Evolutionary conservation across 2,329 filamentous ascomycete genomes (phyloP).

Genomic region (Diaporthe vaccinii): DNA sequence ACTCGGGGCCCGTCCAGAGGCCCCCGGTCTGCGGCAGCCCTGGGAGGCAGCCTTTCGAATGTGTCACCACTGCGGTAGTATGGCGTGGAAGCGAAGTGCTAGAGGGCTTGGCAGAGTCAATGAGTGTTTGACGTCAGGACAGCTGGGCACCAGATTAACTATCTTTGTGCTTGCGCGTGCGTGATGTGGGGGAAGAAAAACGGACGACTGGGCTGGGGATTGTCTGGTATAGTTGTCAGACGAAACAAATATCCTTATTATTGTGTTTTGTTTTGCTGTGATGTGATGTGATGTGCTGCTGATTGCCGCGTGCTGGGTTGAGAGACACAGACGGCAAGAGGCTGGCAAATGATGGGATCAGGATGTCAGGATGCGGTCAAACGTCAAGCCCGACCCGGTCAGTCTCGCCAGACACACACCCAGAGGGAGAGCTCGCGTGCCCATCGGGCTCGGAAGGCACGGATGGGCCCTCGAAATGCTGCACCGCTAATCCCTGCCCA

Average conservation of each 20-base stretch:
- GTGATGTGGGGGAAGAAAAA: neutral
- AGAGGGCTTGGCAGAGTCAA: conserved; percentile 33
- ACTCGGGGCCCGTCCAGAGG: conserved; percentile 22
- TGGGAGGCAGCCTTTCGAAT: neutral
- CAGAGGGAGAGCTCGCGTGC: conserved; percentile 6
- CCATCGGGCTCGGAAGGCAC: conserved; percentile 33
- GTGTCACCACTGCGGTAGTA: conserved; percentile 29
- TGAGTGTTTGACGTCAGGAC: conserved; percentile 27
- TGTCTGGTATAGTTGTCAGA: conserved; percentile 10
- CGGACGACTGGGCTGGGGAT: neutral
- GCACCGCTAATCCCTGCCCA: neutral
- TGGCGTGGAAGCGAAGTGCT: conserved; percentile 23
- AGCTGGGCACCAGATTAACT: conserved; percentile 3
- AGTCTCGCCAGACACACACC: neutral
- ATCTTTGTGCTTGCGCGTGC: neutral
- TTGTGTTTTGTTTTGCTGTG: neutral
- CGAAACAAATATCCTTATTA: neutral
- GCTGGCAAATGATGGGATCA: neutral
- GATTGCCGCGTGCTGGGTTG: neutral
- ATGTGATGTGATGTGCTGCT: neutral
- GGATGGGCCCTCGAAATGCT: conserved; percentile 17
- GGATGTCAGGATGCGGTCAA: neutral
- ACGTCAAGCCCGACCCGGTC: neutral
- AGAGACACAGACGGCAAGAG: neutral
- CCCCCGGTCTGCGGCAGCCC: neutral